Base-by-base conservation (phyloP, 495 filamentous ascomycete genomes). In the Aspergillus bridgeri region DNA sequence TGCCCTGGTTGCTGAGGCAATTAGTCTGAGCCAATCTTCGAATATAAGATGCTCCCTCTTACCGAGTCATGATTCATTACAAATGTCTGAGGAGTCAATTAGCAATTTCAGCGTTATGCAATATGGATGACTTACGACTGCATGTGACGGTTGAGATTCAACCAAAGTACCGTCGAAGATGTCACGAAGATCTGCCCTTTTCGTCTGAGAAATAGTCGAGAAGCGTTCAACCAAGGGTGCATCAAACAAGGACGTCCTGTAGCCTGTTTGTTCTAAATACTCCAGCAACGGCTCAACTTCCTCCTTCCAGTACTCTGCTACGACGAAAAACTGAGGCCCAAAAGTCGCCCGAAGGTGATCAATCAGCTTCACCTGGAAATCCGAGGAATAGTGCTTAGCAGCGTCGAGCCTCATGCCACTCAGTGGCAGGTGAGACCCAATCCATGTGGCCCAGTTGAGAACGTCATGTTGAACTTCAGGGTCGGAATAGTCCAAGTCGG, bases 361-460 rank as follows among this genome's bases (percentile, higher is more conserved):
- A 24, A 89, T 77, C 58, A 89, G 87, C 3, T 81, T 73, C 25
- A 75, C 75, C 18, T 87, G 80, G 63, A 90, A 91, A 0, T 75
- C 74, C 51, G 82, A 78, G 13, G 82, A 86, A 66, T 85, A 88
- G 70, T 92, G 89, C 65, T 89, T 86, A 19, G 84, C 81, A 15
- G 87, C 88, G 67, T 92, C 88, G n/a, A 92, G 78, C 23, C 88
- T 78, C 61, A 92, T 85, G 6, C 88, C 89, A 59, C 78, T 75
- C 19, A 91, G 69, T 1, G 81, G 78, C 0, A 87, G 58, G 53
- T 85, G 67, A 1, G 78, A 69, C 0, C 73, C 76, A 46, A 92
- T 75, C 87, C 88, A 92, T 9, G 76, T 68, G 0, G 82, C 86
- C 88, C 88, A 91, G 24, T 77, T 70, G 13, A 86, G 65, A 5